Percentiles rank a stretch among this genome's conserved stretches.
Evolutionary conservation across 305 asterid species (phyloP).

Genomic region (Fraxinus dipetala): DNA sequence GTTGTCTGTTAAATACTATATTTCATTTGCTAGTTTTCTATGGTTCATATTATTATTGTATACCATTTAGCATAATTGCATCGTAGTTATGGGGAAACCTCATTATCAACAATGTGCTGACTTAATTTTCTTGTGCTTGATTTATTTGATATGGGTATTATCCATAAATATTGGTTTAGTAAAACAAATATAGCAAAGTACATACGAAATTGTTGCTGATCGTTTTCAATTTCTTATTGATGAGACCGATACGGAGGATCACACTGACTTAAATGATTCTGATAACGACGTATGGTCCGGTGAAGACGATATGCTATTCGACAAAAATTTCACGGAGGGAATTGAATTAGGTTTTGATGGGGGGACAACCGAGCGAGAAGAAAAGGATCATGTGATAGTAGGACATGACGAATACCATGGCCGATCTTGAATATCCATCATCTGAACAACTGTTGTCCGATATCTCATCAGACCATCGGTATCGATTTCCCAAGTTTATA

Average conservation of each 20-base stretch:
- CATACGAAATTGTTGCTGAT: background rate
- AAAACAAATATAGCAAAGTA: no score
- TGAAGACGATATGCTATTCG: background rate
- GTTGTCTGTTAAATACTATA: no score
- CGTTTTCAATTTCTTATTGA: background rate
- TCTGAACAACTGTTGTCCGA: background rate
- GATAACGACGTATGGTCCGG: background rate
- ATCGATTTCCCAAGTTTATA: no score
- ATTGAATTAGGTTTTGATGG: background rate
- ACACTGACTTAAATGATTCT: background rate
- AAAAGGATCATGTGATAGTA: background rate
- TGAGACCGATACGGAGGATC: background rate
- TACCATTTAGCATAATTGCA: no score
- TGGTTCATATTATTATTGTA: no score
- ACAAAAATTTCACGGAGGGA: background rate
- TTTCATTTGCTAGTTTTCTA: no score
- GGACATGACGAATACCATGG: background rate
- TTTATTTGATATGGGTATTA: no score
- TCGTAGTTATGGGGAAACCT: no score
- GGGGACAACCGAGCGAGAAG: background rate
- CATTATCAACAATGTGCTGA: no score
- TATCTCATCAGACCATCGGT: background rate
- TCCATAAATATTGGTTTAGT: no score
- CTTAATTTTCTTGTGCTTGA: no score
- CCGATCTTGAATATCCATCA: background rate